Evolutionary conservation across 1,139 yeast genomes (phyloP), one percentile per base, ranked within the genome.

Genomic region (Protomyces arabidopsidicola): DNA sequence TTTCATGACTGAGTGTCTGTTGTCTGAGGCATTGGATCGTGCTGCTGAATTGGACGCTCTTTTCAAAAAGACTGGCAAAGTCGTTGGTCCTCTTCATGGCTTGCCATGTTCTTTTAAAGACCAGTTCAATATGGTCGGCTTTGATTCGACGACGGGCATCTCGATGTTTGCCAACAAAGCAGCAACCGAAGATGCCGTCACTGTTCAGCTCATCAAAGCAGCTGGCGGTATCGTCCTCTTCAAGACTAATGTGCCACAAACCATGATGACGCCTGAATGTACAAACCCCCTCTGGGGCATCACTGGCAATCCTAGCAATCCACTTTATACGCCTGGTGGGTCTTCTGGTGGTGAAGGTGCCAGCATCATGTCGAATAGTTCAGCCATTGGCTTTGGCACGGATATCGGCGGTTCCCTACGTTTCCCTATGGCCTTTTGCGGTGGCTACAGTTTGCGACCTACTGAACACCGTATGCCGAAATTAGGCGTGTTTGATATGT

Each of bases 21-120:
- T 50, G 9, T 14, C 36, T 34, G 53, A 50, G 20, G 53, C 53
- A 1, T 34, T 50, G 22, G 42, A 27, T 8, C 18, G 18, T 18
- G 55, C 34, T n/a, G 38, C 34, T 10, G 22, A 20, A 38, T 9
- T 20, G 10, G 48, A 22, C 10, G 31, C 14, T 4, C 14, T 22
- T 2, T 42, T 12, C 34, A 76, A 76, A 58, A 75, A 78, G 61
- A 72, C 72, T 1, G 90, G 91, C 20, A 82, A 83, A 70, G 75
- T 85, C 0, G 74, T 84, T 63, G 52, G 52, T 1, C 22, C 58
- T 9, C 77, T 87, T 65, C 95, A 87, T 70, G 95, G 95, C 20
- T 76, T 87, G 51, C 95, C 95, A 14, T 75, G 87, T 45, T 86
- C 93, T 1, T 75, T 87, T 66, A 87, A 87, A 71, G 95, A 87